These are phyloP conservation scores for Talaromyces sp. DNA, from an alignment of 2,329 filamentous ascomycete species.

Conservation along the genomic window DNA sequence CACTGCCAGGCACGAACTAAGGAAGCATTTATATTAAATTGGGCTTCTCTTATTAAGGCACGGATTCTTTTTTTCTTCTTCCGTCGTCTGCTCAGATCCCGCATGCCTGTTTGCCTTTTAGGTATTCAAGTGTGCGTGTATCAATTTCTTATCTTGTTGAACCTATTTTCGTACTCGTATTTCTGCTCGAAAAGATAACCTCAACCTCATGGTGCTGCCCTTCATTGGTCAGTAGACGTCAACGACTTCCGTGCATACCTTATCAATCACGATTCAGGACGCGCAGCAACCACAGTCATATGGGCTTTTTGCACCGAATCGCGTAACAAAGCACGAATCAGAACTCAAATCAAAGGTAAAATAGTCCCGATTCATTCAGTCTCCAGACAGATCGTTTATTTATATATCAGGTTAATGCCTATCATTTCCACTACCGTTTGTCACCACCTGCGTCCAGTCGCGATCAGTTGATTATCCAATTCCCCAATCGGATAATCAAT, in stretches of 20 bases:
- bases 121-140: background rate
- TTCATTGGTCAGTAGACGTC: slow-evolving; percentile 1
- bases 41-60: background rate
- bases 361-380: background rate
- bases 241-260: background rate
- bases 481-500: slow-evolving; percentile 4
- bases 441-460: background rate
- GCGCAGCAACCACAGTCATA: background rate
- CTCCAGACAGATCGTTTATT: background rate
- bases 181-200: background rate
- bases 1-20: background rate
- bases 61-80: background rate
- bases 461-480: slow-evolving; percentile 11
- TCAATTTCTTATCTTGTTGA: too few species aligned
- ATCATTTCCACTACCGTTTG: background rate
- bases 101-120: background rate
- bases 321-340: slow-evolving; percentile 1
- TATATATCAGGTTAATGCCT: slow-evolving; percentile 9
- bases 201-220: background rate
- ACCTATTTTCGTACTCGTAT: background rate
- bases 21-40: slow-evolving; percentile 1
- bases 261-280: background rate
- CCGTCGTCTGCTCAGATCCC: background rate
- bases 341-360: background rate
- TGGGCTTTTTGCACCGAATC: background rate